Base-by-base conservation (phyloP, 345 rosid genomes). In the Syzygium grande region DNA sequence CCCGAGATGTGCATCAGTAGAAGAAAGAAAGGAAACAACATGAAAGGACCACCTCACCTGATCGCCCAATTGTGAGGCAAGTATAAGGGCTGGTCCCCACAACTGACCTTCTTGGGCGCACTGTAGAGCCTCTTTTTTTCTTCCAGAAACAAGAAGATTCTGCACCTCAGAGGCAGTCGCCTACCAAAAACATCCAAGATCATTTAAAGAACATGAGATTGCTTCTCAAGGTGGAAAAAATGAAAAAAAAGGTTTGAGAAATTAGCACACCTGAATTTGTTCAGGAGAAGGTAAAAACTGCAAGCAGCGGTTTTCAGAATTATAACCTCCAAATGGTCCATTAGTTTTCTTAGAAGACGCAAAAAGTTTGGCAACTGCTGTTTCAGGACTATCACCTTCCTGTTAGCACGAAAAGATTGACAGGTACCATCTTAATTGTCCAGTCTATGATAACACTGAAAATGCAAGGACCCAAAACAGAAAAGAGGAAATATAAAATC, bases 81-180 rank as follows among this genome's bases (percentile, higher is more conserved):
- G 96, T 87, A 98, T 95, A 90, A 98, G 97, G 51, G 99, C 99
- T 78, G 97, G 99, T 90, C 99, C 99, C 99, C 99, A 98, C 88
- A 98, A 91, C 91, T 94, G 97, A 87, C 99, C 99, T 89, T 93
- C 98, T 90, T 97, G 98, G 84, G 99, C 99, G 91, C 92, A 90
- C 65, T 92, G 94, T 61, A 98, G 78, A 89, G 99, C 99, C 90
- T 98, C 98, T 88, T 87, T 91, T 91, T 95, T 98, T 87, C 93
- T 95, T 91, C 99, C 99, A 92, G 98, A 94, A 89, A 97, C 98
- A 89, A 98, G 94, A 88, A 98, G 99, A 89, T 92, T 94, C 91
- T 98, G 99, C 80, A 97, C 98, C 94, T 97, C 98, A 83, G 93
- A 93, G 83, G 97, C 99, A 86, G 97, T 96, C 89, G 94, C 97